Base-by-base conservation (phyloP, 2,329 filamentous ascomycete species). In the Mycosphaerella sp. region DNA sequence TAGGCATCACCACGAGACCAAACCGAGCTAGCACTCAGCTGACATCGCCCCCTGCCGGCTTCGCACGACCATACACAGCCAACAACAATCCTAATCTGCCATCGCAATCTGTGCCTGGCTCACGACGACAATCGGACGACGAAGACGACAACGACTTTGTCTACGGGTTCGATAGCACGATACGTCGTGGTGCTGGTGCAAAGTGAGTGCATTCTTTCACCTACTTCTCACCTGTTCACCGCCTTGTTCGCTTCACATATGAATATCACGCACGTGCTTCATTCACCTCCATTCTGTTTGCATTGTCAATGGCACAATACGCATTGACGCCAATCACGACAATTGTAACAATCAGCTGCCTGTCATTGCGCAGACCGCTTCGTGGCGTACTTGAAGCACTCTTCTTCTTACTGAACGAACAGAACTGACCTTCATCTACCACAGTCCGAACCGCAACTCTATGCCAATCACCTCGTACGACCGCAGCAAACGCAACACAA, bases 391-490 rank as follows among this genome's bases (percentile, higher is more conserved):
- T 56, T 54, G 45, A 49, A 30, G 30, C 44, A 36, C 41, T 36
- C 27, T 48, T 13, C 18, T 39, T 35, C 36, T 36, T 30, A 8
- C 34, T 28, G 12, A 44, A 35, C 18, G 40, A 44, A 45, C 40
- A 43, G 25, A 56, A 53, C 60, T 64, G 54, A 65, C 52, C 45
- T 52, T 53, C 56, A 50, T 51, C 57, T 61, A 46, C 47, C 44
- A 17, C 62, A 94, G 88, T 60, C 77, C 85, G 54, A 94, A 95
- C 68, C 86, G 91, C 58, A 95, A 95, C 70, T 96, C 91, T 4
- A 90, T 96, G 86, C 91, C 91, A 28, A 86, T 91, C 45, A 88
- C 86, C 42, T 79, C 79, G 54, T 81, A 83, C 59, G 80, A 85
- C 59, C 80, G 84, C 56, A 53, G 45, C 49, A 72, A 82, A 62